phyloP scores from a whole-genome alignment of 768 basidiomycete species.

The Trametes cubensis region DNA sequence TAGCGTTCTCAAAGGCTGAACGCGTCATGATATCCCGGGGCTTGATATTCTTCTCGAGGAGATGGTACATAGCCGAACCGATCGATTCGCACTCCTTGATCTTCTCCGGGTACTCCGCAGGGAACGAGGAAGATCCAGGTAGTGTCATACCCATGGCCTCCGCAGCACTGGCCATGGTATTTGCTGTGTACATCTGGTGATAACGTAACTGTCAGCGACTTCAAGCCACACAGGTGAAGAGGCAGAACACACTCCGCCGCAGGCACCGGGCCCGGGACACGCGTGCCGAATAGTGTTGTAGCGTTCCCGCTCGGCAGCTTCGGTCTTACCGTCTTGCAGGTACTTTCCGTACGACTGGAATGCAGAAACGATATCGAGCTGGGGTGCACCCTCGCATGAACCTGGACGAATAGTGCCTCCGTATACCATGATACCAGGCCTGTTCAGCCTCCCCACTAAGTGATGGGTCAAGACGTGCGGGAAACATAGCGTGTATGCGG shows the following conservation, averaged over 20 bases:
- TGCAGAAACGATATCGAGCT: constrained; percentile 94
- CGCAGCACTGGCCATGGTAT: constrained; percentile 96
- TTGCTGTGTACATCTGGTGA: constrained; percentile 92
- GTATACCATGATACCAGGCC: constrained; percentile 97
- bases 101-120: constrained; percentile 92
- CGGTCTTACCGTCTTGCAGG: constrained; percentile 84
- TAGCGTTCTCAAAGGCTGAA: constrained; percentile 96
- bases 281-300: constrained; percentile 89
- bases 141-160: constrained; percentile 97
- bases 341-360: constrained; percentile 98
- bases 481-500: constrained; percentile 1
- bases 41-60: constrained; percentile 89
- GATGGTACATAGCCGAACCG: constrained; percentile 81
- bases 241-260: constrained; percentile 84
- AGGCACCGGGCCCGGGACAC: constrained; percentile 97
- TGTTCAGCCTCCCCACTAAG: constrained; percentile 89
- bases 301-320: constrained; percentile 78
- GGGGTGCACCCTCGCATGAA: constrained; percentile 83
- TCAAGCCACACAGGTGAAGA: not conserved
- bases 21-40: constrained; percentile 97
- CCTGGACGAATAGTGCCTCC: constrained; percentile 95
- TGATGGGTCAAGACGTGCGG: not conserved
- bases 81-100: constrained; percentile 77
- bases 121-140: constrained; percentile 96
- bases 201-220: constrained; percentile 6